A percentile compares a stretch with the other conserved stretches of the same genome.
Evolutionary conservation across 2,329 filamentous ascomycete genomes (phyloP).

Genomic region (Xylariaceae sp.): DNA sequence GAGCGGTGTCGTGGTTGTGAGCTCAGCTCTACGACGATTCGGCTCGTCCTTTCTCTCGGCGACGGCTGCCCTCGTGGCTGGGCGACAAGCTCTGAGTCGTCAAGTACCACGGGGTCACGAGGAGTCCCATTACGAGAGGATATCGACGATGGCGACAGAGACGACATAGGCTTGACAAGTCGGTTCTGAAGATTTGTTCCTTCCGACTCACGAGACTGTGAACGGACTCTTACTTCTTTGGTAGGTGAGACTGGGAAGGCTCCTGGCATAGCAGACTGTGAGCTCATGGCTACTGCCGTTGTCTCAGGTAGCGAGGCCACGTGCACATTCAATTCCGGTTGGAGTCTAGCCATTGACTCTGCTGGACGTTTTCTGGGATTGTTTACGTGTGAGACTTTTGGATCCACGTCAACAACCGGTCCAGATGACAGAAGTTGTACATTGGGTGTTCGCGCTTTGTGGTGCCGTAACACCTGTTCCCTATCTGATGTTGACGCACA

Average conservation of each 20-base stretch:
- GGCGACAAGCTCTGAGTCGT: conserved; percentile 11
- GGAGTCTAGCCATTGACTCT: background rate
- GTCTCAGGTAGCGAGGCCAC: background rate
- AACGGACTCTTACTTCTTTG: background rate
- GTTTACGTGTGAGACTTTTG: background rate
- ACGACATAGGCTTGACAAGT: no score
- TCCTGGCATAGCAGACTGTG: background rate
- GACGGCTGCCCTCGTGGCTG: no score
- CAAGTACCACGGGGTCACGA: conserved; percentile 20
- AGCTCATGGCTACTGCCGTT: background rate
- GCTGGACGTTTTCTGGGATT: background rate
- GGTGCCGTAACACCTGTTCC: no score
- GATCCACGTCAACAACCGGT: background rate
- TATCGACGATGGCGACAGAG: background rate
- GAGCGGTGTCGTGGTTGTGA: background rate
- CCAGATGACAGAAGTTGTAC: background rate
- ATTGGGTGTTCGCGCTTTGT: background rate
- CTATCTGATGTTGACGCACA: no score
- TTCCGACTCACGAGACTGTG: background rate
- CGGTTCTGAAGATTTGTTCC: no score
- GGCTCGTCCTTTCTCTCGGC: conserved; percentile 7
- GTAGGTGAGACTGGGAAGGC: background rate
- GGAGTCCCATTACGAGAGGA: conserved; percentile 12
- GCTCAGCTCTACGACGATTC: conserved; percentile 10
- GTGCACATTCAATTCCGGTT: background rate